Percentiles rank a stretch among this genome's conserved stretches.
phyloP scores from a whole-genome alignment of 805 yeast species.

The Spathaspora gorwiae region DNA sequence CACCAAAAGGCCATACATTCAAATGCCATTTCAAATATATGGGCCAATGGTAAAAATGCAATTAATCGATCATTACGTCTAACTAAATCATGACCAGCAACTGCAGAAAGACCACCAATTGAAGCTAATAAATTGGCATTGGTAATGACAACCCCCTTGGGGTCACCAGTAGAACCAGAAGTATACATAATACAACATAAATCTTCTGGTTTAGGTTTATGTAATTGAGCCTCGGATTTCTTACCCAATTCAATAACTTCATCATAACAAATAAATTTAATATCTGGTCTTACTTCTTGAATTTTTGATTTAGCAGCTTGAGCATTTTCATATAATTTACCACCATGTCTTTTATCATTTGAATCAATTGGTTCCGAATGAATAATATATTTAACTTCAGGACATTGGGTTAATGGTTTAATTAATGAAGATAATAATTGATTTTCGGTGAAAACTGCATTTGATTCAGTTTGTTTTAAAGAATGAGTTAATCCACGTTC shows the following conservation, averaged over 20 bases:
- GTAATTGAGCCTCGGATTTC: slow-evolving; percentile 34
- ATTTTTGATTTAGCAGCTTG: slow-evolving; percentile 54
- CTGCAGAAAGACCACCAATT: slow-evolving; percentile 71
- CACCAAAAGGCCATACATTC: slow-evolving; percentile 78
- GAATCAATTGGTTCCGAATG: slow-evolving; percentile 60
- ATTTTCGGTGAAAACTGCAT: slow-evolving; percentile 81
- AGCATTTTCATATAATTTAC: slow-evolving; percentile 58
- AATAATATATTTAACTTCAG: slow-evolving; percentile 61
- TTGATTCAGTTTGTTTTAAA: slow-evolving; percentile 72
- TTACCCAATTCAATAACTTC: slow-evolving; percentile 67
- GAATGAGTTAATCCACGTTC: slow-evolving; percentile 86
- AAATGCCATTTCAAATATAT: slow-evolving; percentile 87
- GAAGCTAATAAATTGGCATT: slow-evolving; percentile 76
- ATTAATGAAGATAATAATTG: slow-evolving; percentile 60
- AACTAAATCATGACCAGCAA: slow-evolving; percentile 51
- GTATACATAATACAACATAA: slow-evolving; percentile 80
- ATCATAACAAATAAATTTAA: slow-evolving; percentile 58
- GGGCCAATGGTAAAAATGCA: slow-evolving; percentile 92
- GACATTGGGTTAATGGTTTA: slow-evolving; percentile 66
- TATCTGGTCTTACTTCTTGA: slow-evolving; percentile 67
- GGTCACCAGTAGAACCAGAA: slow-evolving; percentile 81
- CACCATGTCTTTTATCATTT: slow-evolving; percentile 59
- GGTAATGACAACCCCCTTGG: slow-evolving; percentile 75
- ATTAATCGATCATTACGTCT: slow-evolving; percentile 64
- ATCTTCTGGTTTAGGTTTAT: slow-evolving; percentile 55